Evolutionary conservation across 148 eudicot species (phyloP), one percentile per base, ranked within the genome.

Genomic region (Cornus suecica): DNA sequence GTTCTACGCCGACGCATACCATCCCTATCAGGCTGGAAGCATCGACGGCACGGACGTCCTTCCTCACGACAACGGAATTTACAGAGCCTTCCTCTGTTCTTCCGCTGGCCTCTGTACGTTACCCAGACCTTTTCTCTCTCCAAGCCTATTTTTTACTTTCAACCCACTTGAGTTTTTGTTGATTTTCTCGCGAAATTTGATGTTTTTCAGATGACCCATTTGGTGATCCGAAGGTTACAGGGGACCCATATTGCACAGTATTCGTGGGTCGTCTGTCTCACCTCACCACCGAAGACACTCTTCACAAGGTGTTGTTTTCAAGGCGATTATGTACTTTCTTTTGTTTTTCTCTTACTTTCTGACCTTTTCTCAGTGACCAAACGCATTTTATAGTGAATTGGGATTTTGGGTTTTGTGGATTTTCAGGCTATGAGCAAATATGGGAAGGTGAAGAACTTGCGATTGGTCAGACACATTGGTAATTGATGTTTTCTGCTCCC

Each of bases 21-120:
- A 95, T 71, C 97, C 99, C 58, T 92, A 92, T 31, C 99, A 95
- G 85, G 88, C 97, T 6, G 97, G 99, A 16, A 95, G 99, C 83
- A 95, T 95, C 56, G 99, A 95, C 70, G 99, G 97, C 75, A 95
- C 97, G 22, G 99, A 95, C 77, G 85, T 81, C 81, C 94, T 87
- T 51, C 99, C 99, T 24, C 99, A 95, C 67, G 99, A 95, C 77
- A 92, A 91, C 76, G 99, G 89, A 63, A 74, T 88, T 58, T 95
- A 87, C 78, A 79, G 99, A 81, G 99, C 99, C 75, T 90, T 85
- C 72, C 91, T 92, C 20, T 92, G 97, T 76, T 92, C 99, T 69
- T 88, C 89, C 27, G 93, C 99, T 22, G 81, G 84, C 86, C 93
- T 95, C 32, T 95, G 98, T 94, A 88, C 26, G 20, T 30, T 34